These are phyloP conservation scores for Sporothrix variecibatus DNA, from an alignment of 2,329 filamentous ascomycete genomes.

Conservation along the genomic window DNA sequence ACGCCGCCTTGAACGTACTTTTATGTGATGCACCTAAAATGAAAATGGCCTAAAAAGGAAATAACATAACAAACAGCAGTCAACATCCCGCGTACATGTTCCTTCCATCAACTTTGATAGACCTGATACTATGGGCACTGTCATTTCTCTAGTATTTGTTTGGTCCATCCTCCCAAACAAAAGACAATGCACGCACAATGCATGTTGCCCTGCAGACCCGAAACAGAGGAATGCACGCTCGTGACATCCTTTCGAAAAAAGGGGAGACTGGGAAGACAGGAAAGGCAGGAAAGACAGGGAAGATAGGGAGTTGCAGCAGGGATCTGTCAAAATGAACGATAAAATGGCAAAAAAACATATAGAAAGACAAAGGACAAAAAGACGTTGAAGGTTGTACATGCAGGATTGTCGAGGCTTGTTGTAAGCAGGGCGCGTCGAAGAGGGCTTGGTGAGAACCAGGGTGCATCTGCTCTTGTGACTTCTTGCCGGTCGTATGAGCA, in stretches of 20 bases:
- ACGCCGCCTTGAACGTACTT: neutral
- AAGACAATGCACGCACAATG: neutral
- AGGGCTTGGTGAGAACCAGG: neutral
- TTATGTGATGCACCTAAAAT: neutral
- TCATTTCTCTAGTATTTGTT: neutral
- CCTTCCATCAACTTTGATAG: neutral
- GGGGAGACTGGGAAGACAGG: neutral
- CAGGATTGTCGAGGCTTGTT: neutral
- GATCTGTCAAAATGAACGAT: neutral
- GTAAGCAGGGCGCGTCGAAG: neutral
- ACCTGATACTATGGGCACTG: neutral
- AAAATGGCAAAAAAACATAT: neutral
- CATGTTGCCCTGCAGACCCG: neutral
- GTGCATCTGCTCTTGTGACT: conserved; percentile 1
- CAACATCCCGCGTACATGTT: no score
- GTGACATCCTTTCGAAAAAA: neutral
- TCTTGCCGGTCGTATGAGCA: neutral
- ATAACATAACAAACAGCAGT: neutral
- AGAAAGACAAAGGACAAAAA: neutral
- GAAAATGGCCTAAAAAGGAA: neutral
- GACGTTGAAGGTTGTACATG: neutral
- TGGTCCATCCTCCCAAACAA: neutral
- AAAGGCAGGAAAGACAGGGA: no score
- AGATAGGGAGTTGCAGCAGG: neutral
- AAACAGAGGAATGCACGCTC: neutral